Evolutionary conservation across 331 rosid genomes (phyloP).

Genomic region (Malus hybrid): DNA sequence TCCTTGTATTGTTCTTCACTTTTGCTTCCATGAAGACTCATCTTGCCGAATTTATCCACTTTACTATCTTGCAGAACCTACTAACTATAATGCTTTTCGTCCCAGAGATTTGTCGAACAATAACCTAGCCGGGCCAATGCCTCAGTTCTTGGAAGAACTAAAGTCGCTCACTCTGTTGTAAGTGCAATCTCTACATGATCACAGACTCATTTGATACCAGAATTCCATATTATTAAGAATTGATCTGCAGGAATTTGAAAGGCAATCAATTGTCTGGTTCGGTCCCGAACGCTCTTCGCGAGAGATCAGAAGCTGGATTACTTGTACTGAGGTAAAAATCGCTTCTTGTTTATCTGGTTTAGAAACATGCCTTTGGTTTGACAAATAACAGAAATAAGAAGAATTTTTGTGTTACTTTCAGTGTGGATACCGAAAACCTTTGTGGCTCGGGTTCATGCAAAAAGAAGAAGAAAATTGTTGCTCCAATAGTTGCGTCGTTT

Average conservation of each 20-base stretch:
- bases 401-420: background rate
- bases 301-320: slow-evolving; percentile 35
- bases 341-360: background rate
- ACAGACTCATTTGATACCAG: background rate
- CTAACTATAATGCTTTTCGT: background rate
- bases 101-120: slow-evolving; percentile 66
- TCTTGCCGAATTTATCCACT: background rate
- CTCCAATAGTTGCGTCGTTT: slow-evolving; percentile 43
- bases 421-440: slow-evolving; percentile 52
- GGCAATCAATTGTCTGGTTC: slow-evolving; percentile 61
- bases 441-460: slow-evolving; percentile 22
- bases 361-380: background rate
- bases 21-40: background rate
- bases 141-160: slow-evolving; percentile 46
- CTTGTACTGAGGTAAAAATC: slow-evolving; percentile 42
- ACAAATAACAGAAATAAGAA: background rate
- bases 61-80: background rate
- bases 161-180: slow-evolving; percentile 47
- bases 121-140: slow-evolving; percentile 54
- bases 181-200: slow-evolving; percentile 17
- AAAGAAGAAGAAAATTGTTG: slow-evolving; percentile 31
- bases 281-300: slow-evolving; percentile 29
- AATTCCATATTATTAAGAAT: background rate
- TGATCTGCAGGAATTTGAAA: slow-evolving; percentile 41
- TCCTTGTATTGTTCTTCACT: slow-evolving; percentile 39